A percentile compares a stretch with the other conserved stretches of the same genome.
These are phyloP conservation scores for Kernera saxatilis DNA, from an alignment of 345 rosid species.

Conservation along the genomic window DNA sequence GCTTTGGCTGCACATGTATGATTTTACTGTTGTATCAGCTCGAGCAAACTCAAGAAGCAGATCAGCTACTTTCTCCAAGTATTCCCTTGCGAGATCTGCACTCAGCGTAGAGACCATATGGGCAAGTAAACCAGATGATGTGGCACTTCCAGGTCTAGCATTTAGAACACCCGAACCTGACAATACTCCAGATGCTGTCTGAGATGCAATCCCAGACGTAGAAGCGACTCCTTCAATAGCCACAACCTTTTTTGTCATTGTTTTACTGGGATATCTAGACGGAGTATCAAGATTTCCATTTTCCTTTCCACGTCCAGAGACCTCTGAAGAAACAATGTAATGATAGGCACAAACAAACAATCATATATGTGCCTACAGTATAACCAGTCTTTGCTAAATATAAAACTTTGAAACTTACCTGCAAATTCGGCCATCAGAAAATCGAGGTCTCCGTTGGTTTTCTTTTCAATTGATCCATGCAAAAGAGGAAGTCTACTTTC, in stretches of 20 bases:
- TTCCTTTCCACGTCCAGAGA: conserved; percentile 75
- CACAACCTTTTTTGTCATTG: conserved; percentile 54
- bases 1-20: conserved; percentile 91
- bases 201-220: conserved; percentile 79
- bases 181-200: conserved; percentile 86
- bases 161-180: conserved; percentile 97
- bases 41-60: conserved; percentile 95
- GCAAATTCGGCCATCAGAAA: conserved; percentile 96
- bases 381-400: not conserved
- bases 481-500: conserved; percentile 83
- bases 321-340: conserved; percentile 55
- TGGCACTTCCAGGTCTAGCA: conserved; percentile 96
- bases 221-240: conserved; percentile 68
- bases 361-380: not conserved
- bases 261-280: conserved; percentile 55
- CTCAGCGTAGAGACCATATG: conserved; percentile 87
- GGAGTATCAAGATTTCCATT: conserved; percentile 63
- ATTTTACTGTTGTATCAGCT: conserved; percentile 90
- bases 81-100: conserved; percentile 91
- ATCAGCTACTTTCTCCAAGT: conserved; percentile 95
- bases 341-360: not conserved
- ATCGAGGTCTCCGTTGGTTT: conserved; percentile 85
- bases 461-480: conserved; percentile 84
- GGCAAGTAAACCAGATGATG: conserved; percentile 88
- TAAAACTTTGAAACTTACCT: conserved; percentile 39